Percentiles rank a stretch among this genome's conserved stretches.
Conservation (phyloP, 306 rosid species). For the Crotalaria pallida region DNA sequence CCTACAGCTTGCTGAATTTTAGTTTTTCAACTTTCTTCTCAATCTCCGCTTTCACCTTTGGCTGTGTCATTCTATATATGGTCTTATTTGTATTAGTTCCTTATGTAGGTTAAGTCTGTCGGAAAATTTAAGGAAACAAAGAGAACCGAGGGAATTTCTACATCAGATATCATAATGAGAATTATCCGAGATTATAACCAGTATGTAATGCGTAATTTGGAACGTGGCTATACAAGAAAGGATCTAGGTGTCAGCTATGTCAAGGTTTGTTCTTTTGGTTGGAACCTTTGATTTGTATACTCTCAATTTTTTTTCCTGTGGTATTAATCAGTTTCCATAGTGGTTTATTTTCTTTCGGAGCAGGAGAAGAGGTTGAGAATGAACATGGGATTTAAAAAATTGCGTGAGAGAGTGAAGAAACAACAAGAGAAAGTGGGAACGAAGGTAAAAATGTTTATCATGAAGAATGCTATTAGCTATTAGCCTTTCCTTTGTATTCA, state of each 20-base stretch:
- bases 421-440: constrained; percentile 82
- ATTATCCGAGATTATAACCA: constrained; percentile 90
- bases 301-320: not conserved
- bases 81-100: constrained; percentile 10
- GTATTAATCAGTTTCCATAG: not conserved
- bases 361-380: constrained; percentile 95
- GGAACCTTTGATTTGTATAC: not conserved
- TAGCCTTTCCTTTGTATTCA: not conserved
- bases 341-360: not conserved
- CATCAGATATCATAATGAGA: constrained; percentile 97
- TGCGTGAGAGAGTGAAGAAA: constrained; percentile 89
- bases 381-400: constrained; percentile 77
- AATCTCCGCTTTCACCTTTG: not conserved
- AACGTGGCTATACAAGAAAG: constrained; percentile 92
- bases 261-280: constrained; percentile 58
- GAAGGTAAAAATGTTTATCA: constrained; percentile 46
- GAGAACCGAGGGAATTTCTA: constrained; percentile 89
- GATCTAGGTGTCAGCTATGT: constrained; percentile 98
- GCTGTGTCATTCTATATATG: constrained; percentile 5
- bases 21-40: not conserved
- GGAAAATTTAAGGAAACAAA: constrained; percentile 93
- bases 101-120: constrained; percentile 61
- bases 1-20: not conserved
- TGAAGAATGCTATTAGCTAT: constrained; percentile 2
- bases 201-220: constrained; percentile 90